These are phyloP conservation scores for Dendryphion nanum DNA, from an alignment of 2,329 filamentous ascomycete genomes.

Conservation along the genomic window DNA sequence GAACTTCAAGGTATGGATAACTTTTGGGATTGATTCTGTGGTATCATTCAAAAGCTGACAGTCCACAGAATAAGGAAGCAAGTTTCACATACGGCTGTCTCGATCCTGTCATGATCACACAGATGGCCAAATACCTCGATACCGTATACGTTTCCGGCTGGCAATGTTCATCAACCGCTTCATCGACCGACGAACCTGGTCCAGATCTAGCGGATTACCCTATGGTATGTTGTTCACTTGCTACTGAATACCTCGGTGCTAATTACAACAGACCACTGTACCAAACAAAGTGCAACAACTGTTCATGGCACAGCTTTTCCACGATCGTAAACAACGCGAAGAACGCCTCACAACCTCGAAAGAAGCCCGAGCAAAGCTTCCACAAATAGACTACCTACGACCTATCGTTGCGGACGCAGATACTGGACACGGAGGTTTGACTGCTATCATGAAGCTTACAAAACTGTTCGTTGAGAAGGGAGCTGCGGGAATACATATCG, in stretches of 20 bases:
- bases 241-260: conserved; percentile 11
- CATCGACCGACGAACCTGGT: conserved; percentile 90
- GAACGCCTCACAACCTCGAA: conserved; percentile 80
- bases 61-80: conserved; percentile 68
- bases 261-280: conserved; percentile 74
- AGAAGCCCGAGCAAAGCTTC: conserved; percentile 66
- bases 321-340: conserved; percentile 97
- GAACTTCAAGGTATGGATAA: conserved; percentile 69
- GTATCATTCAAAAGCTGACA: conserved; percentile 11
- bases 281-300: conserved; percentile 97
- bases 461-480: conserved; percentile 97
- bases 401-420: conserved; percentile 97
- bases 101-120: conserved; percentile 96
- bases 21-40: neutral
- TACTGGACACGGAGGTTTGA: conserved; percentile 93
- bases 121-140: conserved; percentile 99
- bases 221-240: conserved; percentile 33
- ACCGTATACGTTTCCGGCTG: conserved; percentile 98
- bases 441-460: conserved; percentile 99
- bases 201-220: conserved; percentile 98
- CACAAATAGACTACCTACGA: conserved; percentile 89
- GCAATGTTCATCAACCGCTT: conserved; percentile 97
- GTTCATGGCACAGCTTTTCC: conserved; percentile 98
- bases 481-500: conserved; percentile 96
- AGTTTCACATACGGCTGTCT: conserved; percentile 97